phyloP scores from a whole-genome alignment of 176 grass and related monocot species.

The Ananas comosus region DNA sequence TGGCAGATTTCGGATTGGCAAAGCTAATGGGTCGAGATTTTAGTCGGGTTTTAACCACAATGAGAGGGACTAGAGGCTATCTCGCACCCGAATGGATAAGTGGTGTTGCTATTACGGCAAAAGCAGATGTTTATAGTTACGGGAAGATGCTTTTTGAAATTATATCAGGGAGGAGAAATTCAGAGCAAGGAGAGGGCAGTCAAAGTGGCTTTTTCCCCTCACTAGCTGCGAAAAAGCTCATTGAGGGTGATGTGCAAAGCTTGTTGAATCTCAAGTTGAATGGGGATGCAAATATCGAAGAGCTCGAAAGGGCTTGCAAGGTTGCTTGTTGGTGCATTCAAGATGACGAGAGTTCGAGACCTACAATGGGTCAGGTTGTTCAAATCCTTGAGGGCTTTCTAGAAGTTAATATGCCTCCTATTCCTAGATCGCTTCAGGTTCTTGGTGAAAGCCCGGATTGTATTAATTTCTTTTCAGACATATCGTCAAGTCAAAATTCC shows the following conservation, averaged over 20 bases:
- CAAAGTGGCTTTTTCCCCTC: slow-evolving; percentile 11
- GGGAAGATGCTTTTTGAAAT: slow-evolving; percentile 19
- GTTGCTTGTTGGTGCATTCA: slow-evolving; percentile 33
- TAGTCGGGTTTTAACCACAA: slow-evolving; percentile 11
- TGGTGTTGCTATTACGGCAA: neutral
- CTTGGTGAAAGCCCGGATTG: neutral
- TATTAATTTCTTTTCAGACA: slow-evolving; percentile 13
- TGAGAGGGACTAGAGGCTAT: slow-evolving; percentile 16
- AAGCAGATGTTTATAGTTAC: slow-evolving; percentile 18
- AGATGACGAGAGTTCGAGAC: slow-evolving; percentile 18
- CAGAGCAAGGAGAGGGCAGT: neutral
- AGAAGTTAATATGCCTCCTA: neutral
- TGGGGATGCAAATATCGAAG: slow-evolving; percentile 5
- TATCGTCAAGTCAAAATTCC: slow-evolving; percentile 2
- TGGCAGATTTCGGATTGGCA: slow-evolving; percentile 27
- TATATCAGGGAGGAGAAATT: slow-evolving; percentile 11
- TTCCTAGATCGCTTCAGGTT: slow-evolving; percentile 13
- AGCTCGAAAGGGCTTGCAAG: slow-evolving; percentile 31
- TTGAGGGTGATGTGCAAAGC: slow-evolving; percentile 10
- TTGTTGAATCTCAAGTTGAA: slow-evolving; percentile 10
- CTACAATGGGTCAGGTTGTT: slow-evolving; percentile 21
- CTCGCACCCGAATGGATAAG: slow-evolving; percentile 19
- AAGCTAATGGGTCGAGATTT: slow-evolving; percentile 20
- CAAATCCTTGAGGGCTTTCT: slow-evolving; percentile 19
- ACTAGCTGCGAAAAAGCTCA: slow-evolving; percentile 14